phyloP scores from a whole-genome alignment of 495 filamentous ascomycete species.

The Hypoxylon fragiforme region DNA sequence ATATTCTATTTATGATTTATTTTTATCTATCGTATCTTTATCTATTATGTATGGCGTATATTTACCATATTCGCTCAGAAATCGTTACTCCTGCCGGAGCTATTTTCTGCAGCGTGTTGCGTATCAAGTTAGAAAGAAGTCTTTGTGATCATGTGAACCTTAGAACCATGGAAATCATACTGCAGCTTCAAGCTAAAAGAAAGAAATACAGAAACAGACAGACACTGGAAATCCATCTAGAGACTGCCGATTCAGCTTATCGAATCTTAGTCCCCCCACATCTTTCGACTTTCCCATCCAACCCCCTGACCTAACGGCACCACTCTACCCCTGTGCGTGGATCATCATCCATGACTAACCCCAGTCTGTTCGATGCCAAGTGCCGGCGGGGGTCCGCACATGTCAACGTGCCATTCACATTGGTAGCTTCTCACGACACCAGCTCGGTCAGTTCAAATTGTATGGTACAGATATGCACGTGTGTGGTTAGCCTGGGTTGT shows the following conservation, averaged over 20 bases:
- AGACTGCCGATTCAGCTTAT: constrained; percentile 9
- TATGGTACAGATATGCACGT: not conserved
- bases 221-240: no score
- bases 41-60: no score
- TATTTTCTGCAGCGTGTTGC: constrained; percentile 12
- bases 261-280: constrained; percentile 17
- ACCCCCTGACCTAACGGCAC: constrained; percentile 1
- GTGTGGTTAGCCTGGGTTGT: constrained; percentile 1
- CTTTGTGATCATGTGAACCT: constrained; percentile 12
- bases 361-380: constrained; percentile 8
- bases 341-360: constrained; percentile 9
- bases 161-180: no score
- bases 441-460: not conserved
- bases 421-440: not conserved
- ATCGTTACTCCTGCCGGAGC: constrained; percentile 10
- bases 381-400: constrained; percentile 24
- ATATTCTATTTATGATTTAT: constrained; percentile 4
- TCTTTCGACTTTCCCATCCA: not conserved
- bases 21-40: no score
- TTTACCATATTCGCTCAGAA: not conserved
- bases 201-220: no score
- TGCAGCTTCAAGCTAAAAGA: no score
- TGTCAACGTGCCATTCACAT: not conserved
- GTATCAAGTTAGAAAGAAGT: not conserved
- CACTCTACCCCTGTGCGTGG: not conserved